Conservation (phyloP, 352 stramenopile species). For the Pythium volutum region DNA sequence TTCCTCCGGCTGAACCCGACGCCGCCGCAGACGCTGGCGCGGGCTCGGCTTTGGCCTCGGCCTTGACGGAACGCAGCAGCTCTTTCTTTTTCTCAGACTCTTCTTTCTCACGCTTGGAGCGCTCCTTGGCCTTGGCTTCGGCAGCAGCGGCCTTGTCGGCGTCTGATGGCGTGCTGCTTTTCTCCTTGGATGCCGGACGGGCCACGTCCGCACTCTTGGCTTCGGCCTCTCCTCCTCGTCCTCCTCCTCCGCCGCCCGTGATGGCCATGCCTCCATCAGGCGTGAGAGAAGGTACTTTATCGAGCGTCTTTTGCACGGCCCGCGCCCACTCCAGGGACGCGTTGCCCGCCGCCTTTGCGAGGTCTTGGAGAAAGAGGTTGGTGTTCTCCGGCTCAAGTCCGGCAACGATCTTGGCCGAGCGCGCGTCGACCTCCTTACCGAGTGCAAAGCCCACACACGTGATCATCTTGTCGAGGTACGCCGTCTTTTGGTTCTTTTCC, state of each 20-base stretch:
- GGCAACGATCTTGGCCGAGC: conserved; percentile 83
- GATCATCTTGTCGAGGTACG: conserved; percentile 88
- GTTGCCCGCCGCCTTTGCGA: conserved; percentile 59
- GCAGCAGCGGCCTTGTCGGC: conserved; percentile 32
- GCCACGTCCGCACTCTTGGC: conserved; percentile 26
- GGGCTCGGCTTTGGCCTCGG: conserved; percentile 37
- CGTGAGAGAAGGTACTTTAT: conserved; percentile 61
- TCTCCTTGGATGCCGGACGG: conserved; percentile 46
- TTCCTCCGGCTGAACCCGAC: conserved; percentile 10
- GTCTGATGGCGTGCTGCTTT: conserved; percentile 21
- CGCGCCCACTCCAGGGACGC: conserved; percentile 60
- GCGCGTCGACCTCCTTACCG: conserved; percentile 67
- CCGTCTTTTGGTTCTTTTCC: conserved; percentile 83
- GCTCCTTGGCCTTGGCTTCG: conserved; percentile 54
- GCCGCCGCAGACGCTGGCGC: conserved; percentile 18
- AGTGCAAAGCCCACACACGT: conserved; percentile 64
- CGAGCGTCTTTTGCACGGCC: conserved; percentile 58
- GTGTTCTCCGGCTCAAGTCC: conserved; percentile 84
- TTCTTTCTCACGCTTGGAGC: conserved; percentile 37
- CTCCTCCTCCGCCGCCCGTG: conserved; percentile 13
- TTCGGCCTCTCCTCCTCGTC: conserved; percentile 27
- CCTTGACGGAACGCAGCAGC: conserved; percentile 20
- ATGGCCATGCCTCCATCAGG: conserved; percentile 38
- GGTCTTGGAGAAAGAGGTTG: conserved; percentile 71
- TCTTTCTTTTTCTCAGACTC: conserved; percentile 33